Base-by-base conservation (phyloP, 1,284 basidiomycete species). In the Puccinia horiana region DNA sequence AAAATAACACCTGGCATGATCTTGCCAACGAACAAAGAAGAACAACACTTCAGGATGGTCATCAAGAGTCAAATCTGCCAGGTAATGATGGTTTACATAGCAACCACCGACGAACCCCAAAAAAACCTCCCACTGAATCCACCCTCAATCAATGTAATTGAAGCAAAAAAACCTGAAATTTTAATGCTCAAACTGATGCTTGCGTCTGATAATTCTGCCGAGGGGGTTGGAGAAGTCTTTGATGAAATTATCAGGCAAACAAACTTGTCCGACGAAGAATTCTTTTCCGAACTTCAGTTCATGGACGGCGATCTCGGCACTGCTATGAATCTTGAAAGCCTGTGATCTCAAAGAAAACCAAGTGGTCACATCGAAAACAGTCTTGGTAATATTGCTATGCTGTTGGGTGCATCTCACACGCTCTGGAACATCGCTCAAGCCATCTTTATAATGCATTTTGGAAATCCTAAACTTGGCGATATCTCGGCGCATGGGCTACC, bases 371-470 rank as follows among this genome's bases (percentile, higher is more conserved):
- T 6, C 5, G 26, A 70, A 49, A 14, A 49, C 23, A 47, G 23
- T 16, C 26, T 70, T 26, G 23, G 9, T 2, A 69, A 69, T 29
- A 16, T 44, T 2, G 14, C 44, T 12, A 69, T 35, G 20, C 20
- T 44, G 5, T 23, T 69, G 8, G 67, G 67, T 12, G 73, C 73
- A 3, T 37, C 73, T 9, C 73, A 75, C 40, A 75, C 73, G 16
- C 6, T 75, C 0, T 75, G 37, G 67, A 69, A 69, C 35, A 35
- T 69, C 14, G 37, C 8, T 9, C 67, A 44, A 29, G 37, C 37
- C 23, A 69, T 69, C 16, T 69, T 44, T 47, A 8, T 37, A n/a
- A 6, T n/a, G n/a, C 40, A 69, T 63, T 63, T 16, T 32, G 61
- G 61, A 6, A 63, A 63, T 29, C 6, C 26, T 5, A 16, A 18